Evolutionary conservation across 2,329 filamentous ascomycete genomes (phyloP), one percentile per base, ranked within the genome.

Genomic region (Claviceps pazoutovae): DNA sequence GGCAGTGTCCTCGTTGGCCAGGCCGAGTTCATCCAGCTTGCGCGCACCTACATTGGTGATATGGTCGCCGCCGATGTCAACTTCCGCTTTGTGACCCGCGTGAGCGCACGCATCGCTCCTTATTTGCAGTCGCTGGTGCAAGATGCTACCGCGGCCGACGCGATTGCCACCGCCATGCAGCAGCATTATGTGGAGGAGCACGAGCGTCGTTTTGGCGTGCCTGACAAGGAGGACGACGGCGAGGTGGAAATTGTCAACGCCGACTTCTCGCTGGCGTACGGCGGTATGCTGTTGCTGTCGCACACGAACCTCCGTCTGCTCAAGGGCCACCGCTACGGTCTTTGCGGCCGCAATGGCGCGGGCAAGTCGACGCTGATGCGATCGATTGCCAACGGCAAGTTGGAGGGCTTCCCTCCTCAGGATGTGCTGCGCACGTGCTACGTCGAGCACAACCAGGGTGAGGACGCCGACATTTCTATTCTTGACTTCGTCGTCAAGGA

Each of bases 301-400:
- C 93, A 97, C 72, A 96, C 93, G 58, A 97, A 96, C 67, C 75
- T 98, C 44, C 84, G 89, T 43, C 81, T 98, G 8, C 79, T 97
- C 62, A 96, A 97, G 75, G 93, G 93, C 53, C 93, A 97, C 70
- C 85, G 93, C 54, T 98, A 98, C 66, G 93, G 93, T 67, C 86
- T 98, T 17, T 96, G 91, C 63, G 93, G 93, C 62, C 86, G 91
- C 61, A 98, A 98, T 67, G 93, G 93, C 73, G 89, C 90, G 53
- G 93, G 93, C 64, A 98, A 98, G 74, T 97, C 93, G n/a, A 98
- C 93, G 1, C 79, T 98, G 53, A 97, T 98, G 93, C 87, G 88
- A 66, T 89, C 86, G 66, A 98, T 98, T 62, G 87, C 93, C 49
- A 85, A 85, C 54, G 91, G 90, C 64, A 98, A 98, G 76, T 79